These are phyloP conservation scores for Candolleomyces efflorescens DNA, from an alignment of 768 basidiomycete genomes.

Conservation along the genomic window DNA sequence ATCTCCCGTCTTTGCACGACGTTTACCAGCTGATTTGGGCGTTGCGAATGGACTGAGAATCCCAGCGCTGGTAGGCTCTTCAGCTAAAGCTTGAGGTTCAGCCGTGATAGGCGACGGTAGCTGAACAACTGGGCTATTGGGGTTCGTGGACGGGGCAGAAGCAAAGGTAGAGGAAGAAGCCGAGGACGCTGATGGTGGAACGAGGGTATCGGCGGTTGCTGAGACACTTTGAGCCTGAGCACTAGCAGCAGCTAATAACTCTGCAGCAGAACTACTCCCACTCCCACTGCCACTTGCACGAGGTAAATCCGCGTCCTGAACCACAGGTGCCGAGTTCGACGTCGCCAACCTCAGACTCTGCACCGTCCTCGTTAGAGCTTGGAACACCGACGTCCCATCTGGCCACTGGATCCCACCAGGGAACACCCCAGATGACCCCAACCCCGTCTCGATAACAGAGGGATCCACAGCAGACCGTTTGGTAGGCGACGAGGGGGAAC, in stretches of 20 bases:
- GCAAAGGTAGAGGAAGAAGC: not conserved
- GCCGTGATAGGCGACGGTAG: not conserved
- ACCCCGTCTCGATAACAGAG: not conserved
- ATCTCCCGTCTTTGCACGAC: not conserved
- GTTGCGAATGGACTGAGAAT: not conserved
- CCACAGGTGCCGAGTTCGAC: not conserved
- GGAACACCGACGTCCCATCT: slow-evolving; percentile 46
- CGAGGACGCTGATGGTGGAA: not conserved
- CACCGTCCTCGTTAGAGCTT: slow-evolving; percentile 49
- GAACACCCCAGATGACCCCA: not conserved
- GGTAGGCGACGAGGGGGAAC: slow-evolving; percentile 9
- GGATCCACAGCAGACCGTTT: slow-evolving; percentile 3
- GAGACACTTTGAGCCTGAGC: not conserved
- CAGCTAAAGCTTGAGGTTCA: not conserved
- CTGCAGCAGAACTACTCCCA: not conserved
- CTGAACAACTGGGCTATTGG: not conserved
- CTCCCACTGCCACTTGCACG: too few species aligned
- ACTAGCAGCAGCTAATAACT: not conserved
- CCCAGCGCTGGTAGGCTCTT: not conserved
- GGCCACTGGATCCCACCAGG: slow-evolving; percentile 25
- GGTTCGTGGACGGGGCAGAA: slow-evolving; percentile 9
- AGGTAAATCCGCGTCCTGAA: not conserved
- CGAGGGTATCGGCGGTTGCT: not conserved
- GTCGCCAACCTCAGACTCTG: slow-evolving; percentile 39
- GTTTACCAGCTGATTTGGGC: not conserved